These are phyloP conservation scores for Puccinia hordei DNA, from an alignment of 1,284 basidiomycete species.

Conservation along the genomic window DNA sequence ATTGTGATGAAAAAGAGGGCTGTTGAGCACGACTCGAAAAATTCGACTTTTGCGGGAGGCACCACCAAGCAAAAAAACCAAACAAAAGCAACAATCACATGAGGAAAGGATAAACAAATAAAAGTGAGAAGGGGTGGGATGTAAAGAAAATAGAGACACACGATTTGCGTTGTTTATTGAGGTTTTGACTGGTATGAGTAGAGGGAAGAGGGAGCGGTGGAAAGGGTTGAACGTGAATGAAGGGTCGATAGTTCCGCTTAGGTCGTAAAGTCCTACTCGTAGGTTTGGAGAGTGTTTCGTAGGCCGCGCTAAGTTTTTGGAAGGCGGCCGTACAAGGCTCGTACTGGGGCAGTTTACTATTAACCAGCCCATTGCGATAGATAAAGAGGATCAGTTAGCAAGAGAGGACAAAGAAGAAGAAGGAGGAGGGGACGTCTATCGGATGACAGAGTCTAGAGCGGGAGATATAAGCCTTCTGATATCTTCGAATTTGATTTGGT, in stretches of 20 bases:
- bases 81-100: too few species aligned
- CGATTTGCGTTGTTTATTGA: not conserved
- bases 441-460: constrained; percentile 44
- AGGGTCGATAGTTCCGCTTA: constrained; percentile 52
- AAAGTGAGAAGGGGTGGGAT: not conserved
- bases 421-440: not conserved
- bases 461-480: constrained; percentile 46
- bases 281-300: constrained; percentile 58
- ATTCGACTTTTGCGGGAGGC: not conserved
- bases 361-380: too few species aligned
- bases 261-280: constrained; percentile 57
- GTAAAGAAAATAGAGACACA: not conserved
- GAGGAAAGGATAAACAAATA: too few species aligned
- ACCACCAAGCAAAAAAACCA: too few species aligned
- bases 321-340: constrained; percentile 58
- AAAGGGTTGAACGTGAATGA: constrained; percentile 23
- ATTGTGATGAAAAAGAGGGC: not conserved
- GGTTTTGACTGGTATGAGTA: not conserved
- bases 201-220: too few species aligned
- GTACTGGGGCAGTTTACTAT: constrained; percentile 58
- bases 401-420: not conserved
- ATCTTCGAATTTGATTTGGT: constrained; percentile 40
- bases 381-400: too few species aligned
- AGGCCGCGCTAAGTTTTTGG: constrained; percentile 59
- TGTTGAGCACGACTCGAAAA: too few species aligned